phyloP scores from a whole-genome alignment of 352 stramenopile genomes.

The Pythium biforme region DNA sequence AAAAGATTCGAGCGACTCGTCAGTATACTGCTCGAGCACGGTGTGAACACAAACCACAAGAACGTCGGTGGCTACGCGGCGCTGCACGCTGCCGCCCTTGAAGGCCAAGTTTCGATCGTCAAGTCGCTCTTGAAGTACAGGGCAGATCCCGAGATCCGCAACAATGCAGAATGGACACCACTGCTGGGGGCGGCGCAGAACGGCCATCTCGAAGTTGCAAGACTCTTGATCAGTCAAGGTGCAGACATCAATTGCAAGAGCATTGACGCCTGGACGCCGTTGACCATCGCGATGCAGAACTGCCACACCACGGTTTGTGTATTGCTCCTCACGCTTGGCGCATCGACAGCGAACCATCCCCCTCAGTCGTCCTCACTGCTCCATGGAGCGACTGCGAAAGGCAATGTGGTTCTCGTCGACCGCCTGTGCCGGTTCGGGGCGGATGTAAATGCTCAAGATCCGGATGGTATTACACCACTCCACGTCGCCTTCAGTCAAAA shows the following conservation, averaged over 20 bases:
- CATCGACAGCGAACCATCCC: neutral
- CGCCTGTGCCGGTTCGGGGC: neutral
- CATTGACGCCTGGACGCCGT: slow-evolving; percentile 5
- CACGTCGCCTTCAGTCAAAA: neutral
- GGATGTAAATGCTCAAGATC: neutral
- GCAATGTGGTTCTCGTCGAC: neutral
- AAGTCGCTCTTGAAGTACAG: too few relatives aligned
- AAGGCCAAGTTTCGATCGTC: neutral
- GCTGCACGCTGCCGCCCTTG: neutral
- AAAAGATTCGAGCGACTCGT: neutral
- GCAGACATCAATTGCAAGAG: neutral
- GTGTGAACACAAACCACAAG: too few relatives aligned
- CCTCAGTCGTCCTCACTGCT: neutral
- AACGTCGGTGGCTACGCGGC: neutral
- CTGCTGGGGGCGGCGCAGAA: neutral
- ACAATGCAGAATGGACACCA: neutral
- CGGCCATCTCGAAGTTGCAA: neutral
- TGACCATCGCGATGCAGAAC: neutral
- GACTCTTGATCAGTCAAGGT: neutral
- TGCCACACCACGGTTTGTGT: neutral
- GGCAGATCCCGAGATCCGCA: neutral
- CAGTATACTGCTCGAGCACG: neutral
- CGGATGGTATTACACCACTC: neutral
- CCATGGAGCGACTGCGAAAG: neutral
- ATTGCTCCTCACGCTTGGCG: neutral